These are phyloP conservation scores for Aspergillus japonicus DNA, from an alignment of 2,329 filamentous ascomycete genomes.

Conservation along the genomic window DNA sequence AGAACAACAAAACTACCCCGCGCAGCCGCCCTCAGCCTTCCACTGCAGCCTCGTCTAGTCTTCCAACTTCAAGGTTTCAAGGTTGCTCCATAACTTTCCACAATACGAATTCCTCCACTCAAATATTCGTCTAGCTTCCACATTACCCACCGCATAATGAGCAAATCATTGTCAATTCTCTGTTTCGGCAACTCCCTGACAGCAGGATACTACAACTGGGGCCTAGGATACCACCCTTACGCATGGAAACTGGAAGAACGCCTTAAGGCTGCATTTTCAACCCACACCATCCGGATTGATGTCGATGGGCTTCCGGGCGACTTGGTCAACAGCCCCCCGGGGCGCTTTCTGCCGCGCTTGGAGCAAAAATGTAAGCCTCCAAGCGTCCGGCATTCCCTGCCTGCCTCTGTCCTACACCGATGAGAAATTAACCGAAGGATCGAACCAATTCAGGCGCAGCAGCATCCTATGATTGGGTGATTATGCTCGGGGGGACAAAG, in stretches of 20 bases:
- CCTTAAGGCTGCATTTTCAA: constrained; percentile 49
- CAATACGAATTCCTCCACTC: not conserved
- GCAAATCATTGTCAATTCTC: constrained; percentile 44
- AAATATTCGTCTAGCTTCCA: not conserved
- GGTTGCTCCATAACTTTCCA: not conserved
- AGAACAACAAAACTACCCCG: not conserved
- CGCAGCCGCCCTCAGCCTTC: not conserved
- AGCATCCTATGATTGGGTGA: constrained; percentile 56
- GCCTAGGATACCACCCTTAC: constrained; percentile 55
- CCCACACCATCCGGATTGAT: constrained; percentile 42
- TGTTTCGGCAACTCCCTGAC: constrained; percentile 68
- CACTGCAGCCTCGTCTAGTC: not conserved
- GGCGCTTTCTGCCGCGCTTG: constrained; percentile 34
- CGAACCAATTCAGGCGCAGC: constrained; percentile 5
- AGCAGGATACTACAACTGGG: constrained; percentile 51
- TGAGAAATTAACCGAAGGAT: not conserved
- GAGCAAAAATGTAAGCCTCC: constrained; percentile 23
- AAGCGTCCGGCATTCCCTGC: not conserved
- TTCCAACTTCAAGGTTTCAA: not conserved
- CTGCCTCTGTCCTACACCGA: not conserved
- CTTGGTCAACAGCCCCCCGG: constrained; percentile 38
- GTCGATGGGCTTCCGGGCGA: constrained; percentile 56
- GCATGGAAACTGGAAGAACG: constrained; percentile 48
- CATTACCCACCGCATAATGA: constrained; percentile 6
- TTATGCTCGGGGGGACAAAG: constrained; percentile 66